Base-by-base conservation (phyloP, 2,329 filamentous ascomycete genomes). In the Pseudogymnoascus sp. region DNA sequence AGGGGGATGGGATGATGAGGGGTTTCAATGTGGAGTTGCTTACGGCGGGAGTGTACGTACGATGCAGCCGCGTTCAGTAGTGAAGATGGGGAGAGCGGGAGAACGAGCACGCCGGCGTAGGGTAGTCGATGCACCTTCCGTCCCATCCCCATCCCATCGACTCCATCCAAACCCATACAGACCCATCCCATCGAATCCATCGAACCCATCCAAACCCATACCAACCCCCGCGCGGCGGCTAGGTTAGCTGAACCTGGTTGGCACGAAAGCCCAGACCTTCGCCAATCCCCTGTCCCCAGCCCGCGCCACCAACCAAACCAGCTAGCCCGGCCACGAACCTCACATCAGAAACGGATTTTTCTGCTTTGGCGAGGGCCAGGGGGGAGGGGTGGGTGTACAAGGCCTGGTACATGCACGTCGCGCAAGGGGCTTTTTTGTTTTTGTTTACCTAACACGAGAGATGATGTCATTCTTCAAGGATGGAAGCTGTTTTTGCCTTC, bases 241-340 rank as follows among this genome's bases (percentile, higher is more conserved):
- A 49, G 12, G 7, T 49, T 49, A 49, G 43, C 23, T 49, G 43
- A 23, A 28, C 43, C 43, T 28, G 43, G 43, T 49, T 28, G 43
- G 43, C 16, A 28, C 16, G 23, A 16, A 49, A 49, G 43, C 43
- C 43, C 43, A 49, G 43, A 49, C 43, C 43, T n/a, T 25, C 28
- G 16, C 23, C 23, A 49, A 49, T 28, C 43, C 43, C 43, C n/a
- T 23, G 23, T 3, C 23, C 43, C 43, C 23, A 53, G 43, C 23
- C 43, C 43, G 43, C 43, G 23, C 43, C 43, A 53, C 43, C 43
- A 53, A 53, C 43, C 43, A 53, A 53, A 25, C 28, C 23, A 53
- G 23, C 23, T 53, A 53, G 43, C 7, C 43, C 3, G 14, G 23
- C 43, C 43, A 53, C 43, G 43, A 49, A 49, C 23, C 23, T 49